Evolutionary conservation across 345 rosid genomes (phyloP).

Genomic region (Balakata baccata): DNA sequence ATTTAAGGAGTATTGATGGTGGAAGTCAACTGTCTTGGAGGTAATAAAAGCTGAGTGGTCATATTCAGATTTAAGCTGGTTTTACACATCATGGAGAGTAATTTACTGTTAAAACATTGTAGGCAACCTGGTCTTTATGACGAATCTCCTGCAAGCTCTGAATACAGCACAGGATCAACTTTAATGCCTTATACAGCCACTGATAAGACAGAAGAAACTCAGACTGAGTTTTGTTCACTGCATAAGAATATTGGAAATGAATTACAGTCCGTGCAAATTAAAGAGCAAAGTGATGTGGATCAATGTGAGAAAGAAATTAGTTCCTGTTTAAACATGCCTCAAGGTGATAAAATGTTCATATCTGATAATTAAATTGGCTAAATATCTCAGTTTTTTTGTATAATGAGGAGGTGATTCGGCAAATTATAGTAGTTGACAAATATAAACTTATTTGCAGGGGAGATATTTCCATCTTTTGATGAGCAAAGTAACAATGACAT

Average conservation of each 20-base stretch:
- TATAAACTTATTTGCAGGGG: conserved; percentile 31
- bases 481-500: conserved; percentile 36
- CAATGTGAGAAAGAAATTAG: conserved; percentile 42
- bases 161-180: conserved; percentile 83
- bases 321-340: conserved; percentile 37
- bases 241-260: conserved; percentile 37
- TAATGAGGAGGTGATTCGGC: not conserved
- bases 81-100: conserved; percentile 20
- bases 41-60: conserved; percentile 32
- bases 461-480: conserved; percentile 38
- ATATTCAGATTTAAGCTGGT: conserved; percentile 8
- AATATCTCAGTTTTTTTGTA: conserved; percentile 11
- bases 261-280: conserved; percentile 24
- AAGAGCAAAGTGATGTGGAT: conserved; percentile 23
- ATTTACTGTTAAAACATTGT: conserved; percentile 19
- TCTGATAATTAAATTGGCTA: not conserved
- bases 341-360: conserved; percentile 36
- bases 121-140: conserved; percentile 81
- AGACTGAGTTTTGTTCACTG: conserved; percentile 36
- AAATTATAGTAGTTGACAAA: conserved; percentile 16
- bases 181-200: conserved; percentile 34
- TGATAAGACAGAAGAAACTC: conserved; percentile 46
- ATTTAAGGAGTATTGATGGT: conserved; percentile 50
- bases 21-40: conserved; percentile 75
- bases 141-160: conserved; percentile 85